Evolutionary conservation across 805 yeast genomes (phyloP), one percentile per base, ranked within the genome.

Genomic region (Teunomyces tritomae): DNA sequence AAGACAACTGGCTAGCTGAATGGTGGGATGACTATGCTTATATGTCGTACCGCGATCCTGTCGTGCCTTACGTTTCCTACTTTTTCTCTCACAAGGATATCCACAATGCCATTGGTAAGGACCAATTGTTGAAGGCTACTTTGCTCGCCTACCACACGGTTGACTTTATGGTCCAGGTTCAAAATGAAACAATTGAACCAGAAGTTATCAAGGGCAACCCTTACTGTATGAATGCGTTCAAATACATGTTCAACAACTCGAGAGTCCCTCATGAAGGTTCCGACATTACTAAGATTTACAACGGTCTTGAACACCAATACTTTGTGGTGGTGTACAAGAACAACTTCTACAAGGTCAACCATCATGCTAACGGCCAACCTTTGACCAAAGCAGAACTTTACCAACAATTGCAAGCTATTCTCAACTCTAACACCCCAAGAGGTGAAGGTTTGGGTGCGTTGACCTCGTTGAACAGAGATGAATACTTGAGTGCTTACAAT

Each of bases 1-100:
- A 81, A 52, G 84, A 89, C 62, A 92, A 92, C 67, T 92, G 99
- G 99, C 76, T 92, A 59, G 80, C 87, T 41, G 85, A 81, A 50
- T 89, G 85, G 78, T 92, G 99, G 99, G 96, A 92, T 66, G 86
- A 87, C 58, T 88, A 87, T 56, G 96, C 97, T 16, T 92, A 92
- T 69, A 74, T 92, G 74, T 83, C 86, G 35, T 91, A 89, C 71
- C 79, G 94, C 55, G 98, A 89, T 67, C 96, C 98, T 0, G 87
- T 92, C n/a, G 87, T 88, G 26, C 97, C 98, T 9, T 91, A 84
- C 62, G 96, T 89, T 32, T 87, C 96, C 16, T 92, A 92, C 73
- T 94, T 89, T 58, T 92, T 80, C 70, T 78, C 84, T 46, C 96
- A 92, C 72, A 85, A 81, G 65, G 92, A 87, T 58, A 67, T 85